Percentiles rank a stretch among this genome's conserved stretches.
Conservation (phyloP, 1,284 basidiomycete genomes). For the Porphyrellus sp. region DNA sequence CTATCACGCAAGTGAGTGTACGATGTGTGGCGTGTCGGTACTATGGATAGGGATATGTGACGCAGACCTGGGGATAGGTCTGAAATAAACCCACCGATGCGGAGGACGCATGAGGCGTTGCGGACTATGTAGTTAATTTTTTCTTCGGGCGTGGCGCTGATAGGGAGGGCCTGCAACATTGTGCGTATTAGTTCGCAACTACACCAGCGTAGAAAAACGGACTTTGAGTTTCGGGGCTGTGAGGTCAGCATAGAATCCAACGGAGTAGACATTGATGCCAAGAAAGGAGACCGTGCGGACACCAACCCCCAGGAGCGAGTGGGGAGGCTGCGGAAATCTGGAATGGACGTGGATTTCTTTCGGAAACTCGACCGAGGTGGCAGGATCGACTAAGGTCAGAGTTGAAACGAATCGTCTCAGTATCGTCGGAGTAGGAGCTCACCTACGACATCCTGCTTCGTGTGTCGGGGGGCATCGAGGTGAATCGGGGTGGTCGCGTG, state of each 20-base stretch:
- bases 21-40: constrained; percentile 78
- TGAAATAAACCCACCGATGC: constrained; percentile 53
- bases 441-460: constrained; percentile 25
- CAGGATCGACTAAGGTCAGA: constrained; percentile 52
- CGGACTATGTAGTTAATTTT: constrained; percentile 66
- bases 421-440: background rate
- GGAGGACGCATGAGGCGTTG: constrained; percentile 69
- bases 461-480: constrained; percentile 37
- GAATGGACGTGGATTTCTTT: constrained; percentile 59
- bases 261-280: constrained; percentile 79
- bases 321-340: constrained; percentile 54
- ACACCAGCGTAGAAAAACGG: constrained; percentile 17
- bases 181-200: background rate
- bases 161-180: constrained; percentile 38
- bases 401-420: background rate
- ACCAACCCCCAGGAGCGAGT: constrained; percentile 76
- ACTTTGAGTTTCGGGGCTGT: constrained; percentile 58
- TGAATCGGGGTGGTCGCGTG: constrained; percentile 29
- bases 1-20: constrained; percentile 84
- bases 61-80: background rate
- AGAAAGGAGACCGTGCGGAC: constrained; percentile 85
- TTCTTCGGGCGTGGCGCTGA: constrained; percentile 56
- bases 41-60: constrained; percentile 38
- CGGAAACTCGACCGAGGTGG: constrained; percentile 70
- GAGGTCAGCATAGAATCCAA: constrained; percentile 83